Evolutionary conservation across 805 yeast species (phyloP), one percentile per base, ranked within the genome.

Genomic region (Saturnispora hagleri): DNA sequence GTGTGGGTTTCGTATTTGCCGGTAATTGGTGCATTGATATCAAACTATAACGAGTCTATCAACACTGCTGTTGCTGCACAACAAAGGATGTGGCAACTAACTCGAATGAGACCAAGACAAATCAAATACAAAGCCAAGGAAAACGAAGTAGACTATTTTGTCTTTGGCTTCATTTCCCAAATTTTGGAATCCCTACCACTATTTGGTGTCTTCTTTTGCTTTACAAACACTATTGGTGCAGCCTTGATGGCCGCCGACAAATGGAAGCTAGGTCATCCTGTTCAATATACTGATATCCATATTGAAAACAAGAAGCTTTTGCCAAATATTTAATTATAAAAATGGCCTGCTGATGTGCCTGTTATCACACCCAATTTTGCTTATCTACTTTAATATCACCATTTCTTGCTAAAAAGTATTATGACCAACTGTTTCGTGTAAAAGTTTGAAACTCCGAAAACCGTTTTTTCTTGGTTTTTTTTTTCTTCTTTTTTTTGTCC

Each of bases 151-250:
- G 72, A 72, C 20, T 75, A 73, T 51, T 60, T 71, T 51, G 57
- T 73, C 2, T 81, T 80, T 66, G 88, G 87, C 0, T 56, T 78
- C 27, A 66, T 72, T 18, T 76, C 84, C 5, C 73, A 74, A 33
- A 17, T 75, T 0, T 59, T 83, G 35, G 86, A 82, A 57, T 62
- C 73, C 48, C 62, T 79, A 10, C 69, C 69, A 0, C 3, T 65
- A 4, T 53, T 79, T 5, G 61, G 81, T 2, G 70, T 78, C 12
- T 68, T 82, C 43, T 80, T 83, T 57, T 69, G 73, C 55, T 76
- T 79, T 53, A 79, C 87, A 12, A 78, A 81, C 61, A 75, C 76
- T n/a, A 68, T 80, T 17, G 88, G 84, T 6, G 81, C 81, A 18
- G 86, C 87, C 1, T 64, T 80, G 42, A 77, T 86, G 84, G 80